Evolutionary conservation across 2,329 filamentous ascomycete genomes (phyloP), one percentile per base, ranked within the genome.

Genomic region (Emergomyces orientalis): DNA sequence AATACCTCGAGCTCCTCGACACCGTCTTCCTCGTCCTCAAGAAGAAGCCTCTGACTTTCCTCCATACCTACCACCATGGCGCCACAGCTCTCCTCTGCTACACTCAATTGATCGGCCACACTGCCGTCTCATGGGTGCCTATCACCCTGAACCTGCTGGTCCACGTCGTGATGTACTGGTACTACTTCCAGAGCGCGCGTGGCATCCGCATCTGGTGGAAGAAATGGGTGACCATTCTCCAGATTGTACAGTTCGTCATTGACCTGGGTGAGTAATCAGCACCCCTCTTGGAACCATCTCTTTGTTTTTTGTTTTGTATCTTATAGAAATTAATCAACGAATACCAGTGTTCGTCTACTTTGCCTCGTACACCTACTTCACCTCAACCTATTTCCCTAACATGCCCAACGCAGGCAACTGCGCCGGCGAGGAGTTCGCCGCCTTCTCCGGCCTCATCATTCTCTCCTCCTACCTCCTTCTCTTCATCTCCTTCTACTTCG

Each of bases 121-220:
- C 91, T 45, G 84, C 91, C 56, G 91, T 96, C 62, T 95, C 91
- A 62, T 96, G 91, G 91, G 89, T 94, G 60, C 86, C 88, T 68
- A 96, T 96, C 74, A 87, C 85, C 51, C 84, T 96, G 68, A 96
- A 96, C 82, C 79, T 96, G 71, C 86, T 84, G 66, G 91, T 96
- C 60, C 91, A 96, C 79, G 91, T 96, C 63, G 88, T 96, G 76
- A 96, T 96, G 91, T 96, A 96, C 87, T 96, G 90, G 90, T 96
- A 96, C 86, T 96, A 96, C 84, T 96, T 96, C 86, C 91, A 96
- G 82, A 91, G 89, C 73, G 90, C 91, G 60, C 90, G 91, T 70
- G 91, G 91, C 70, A 85, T 96, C 77, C 87, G 86, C 72, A 91
- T 96, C 78, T 95, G 90, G 90, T 96, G 91, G 91, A 96, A 96